Evolutionary conservation across 345 rosid species (phyloP), one percentile per base, ranked within the genome.

Genomic region (Acer yangbiense): DNA sequence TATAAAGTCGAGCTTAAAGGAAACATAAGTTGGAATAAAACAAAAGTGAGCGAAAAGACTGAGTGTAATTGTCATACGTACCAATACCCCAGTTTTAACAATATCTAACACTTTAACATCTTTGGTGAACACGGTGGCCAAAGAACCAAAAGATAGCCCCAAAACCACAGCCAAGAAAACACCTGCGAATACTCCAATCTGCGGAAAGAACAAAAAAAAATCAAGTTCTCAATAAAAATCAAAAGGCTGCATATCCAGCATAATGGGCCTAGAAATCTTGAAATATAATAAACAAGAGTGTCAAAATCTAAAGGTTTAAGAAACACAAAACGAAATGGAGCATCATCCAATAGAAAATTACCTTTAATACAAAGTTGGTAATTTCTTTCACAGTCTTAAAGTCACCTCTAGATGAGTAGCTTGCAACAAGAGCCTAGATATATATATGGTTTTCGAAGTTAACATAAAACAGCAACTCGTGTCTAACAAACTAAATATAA

Each of bases 101-200:
- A 92, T 92, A 80, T 35, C 77, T 76, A 96, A 87, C 65, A 96
- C 92, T 52, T 86, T 88, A 63, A 90, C 85, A 72, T 96, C 98
- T 65, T 89, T 88, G 61, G 99, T 91, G 84, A 96, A 96, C 79
- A 92, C 81, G 72, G 91, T 86, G 58, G 93, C 93, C 50, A 92
- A 69, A 66, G 94, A 88, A 75, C 89, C 72, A 77, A 93, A 93
- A 74, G 96, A 92, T 68, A 89, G 18, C 79, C 89, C 90, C 72
- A 96, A 82, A 82, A 91, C 83, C 60, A 82, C 86, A 81, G 97
- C 98, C 86, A 96, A 82, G 44, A 76, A 79, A 65, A 90, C 75
- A 67, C 98, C 99, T 2, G 91, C 80, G 68, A 88, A 50, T 62
- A 92, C 78, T 83, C 98, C 99, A 76, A 92, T 87, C 99, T 95